Evolutionary conservation across 192 early-diverging fungal species (phyloP), one percentile per base, ranked within the genome.

Genomic region (Linnemannia hyalina): DNA sequence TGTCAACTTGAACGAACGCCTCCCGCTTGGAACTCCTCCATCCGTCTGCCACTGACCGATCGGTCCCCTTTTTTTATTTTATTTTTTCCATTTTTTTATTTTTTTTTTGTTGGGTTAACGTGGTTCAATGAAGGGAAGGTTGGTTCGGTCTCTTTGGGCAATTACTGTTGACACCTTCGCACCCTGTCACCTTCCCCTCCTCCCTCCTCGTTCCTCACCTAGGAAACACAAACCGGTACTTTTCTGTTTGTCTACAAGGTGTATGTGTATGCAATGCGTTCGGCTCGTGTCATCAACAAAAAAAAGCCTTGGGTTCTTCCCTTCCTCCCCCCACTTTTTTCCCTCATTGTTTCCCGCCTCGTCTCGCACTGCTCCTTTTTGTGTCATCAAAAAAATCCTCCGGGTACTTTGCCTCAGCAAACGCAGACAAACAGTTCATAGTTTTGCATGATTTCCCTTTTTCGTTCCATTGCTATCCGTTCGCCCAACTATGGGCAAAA

Each of bases 1-100:
- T 52, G 49, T 22, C 49, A 52, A 52, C 4, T 52, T 16, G 49
- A 60, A 60, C 6, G n/a, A 60, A 60, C n/a, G n/a, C 55, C 60
- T 32, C 29, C 60, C 60, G 60, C 60, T 65, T 65, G 29, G 60
- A 65, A 65, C 60, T 65, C 60, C 60, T 65, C 60, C 60, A 65
- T 26, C 26, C 26, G 16, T 26, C 29, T 26, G 16, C 7, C 55
- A 57, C 55, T 23, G 55, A 57, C 55, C 55, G n/a, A 26, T 57
- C 55, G n/a, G n/a, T 57, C 55, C 22, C 6, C 55, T 26, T 10
- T 26, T 54, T 23, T 26, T 26, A n/a, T 26, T 7, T 57, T 57
- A 22, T 57, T 57, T 26, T 18, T 9, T n/a, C 0, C 6, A 0
- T 26, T 10, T 26, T 57, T 57, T 57, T 10, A 26, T n/a, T 0